phyloP scores from a whole-genome alignment of 805 yeast species.

The Candida oleophila region DNA sequence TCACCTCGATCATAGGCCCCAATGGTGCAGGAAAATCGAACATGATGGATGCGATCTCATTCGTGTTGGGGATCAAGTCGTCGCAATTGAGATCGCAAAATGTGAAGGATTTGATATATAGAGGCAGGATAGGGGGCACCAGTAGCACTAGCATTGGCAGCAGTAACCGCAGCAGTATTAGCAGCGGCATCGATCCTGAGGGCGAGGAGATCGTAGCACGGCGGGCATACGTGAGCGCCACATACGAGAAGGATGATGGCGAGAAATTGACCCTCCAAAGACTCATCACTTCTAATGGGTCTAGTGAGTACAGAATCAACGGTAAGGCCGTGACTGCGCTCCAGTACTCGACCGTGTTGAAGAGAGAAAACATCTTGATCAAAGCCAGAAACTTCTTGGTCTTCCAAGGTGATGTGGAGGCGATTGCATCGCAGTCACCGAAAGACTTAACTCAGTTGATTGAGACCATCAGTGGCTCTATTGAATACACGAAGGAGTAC shows the following conservation, averaged over 20 bases:
- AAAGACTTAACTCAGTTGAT: conserved; percentile 68
- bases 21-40: conserved; percentile 98
- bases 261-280: conserved; percentile 62
- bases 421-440: conserved; percentile 84
- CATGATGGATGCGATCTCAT: conserved; percentile 96
- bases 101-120: conserved; percentile 74
- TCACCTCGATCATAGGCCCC: conserved; percentile 95
- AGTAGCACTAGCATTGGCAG: conserved; percentile 10
- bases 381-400: conserved; percentile 91
- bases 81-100: conserved; percentile 72
- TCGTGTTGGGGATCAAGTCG: conserved; percentile 83
- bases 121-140: conserved; percentile 53
- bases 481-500: conserved; percentile 64
- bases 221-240: conserved; percentile 74
- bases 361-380: conserved; percentile 76
- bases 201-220: conserved; percentile 36
- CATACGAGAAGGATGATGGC: conserved; percentile 65
- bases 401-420: conserved; percentile 96
- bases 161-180: conserved; percentile 14
- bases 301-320: conserved; percentile 68
- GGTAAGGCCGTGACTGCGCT: conserved; percentile 56
- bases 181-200: too few species aligned
- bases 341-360: conserved; percentile 65
- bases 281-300: conserved; percentile 55
- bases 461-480: conserved; percentile 83